These are phyloP conservation scores for Prototheca cutis DNA, from an alignment of 163 green algal genomes.

Conservation along the genomic window DNA sequence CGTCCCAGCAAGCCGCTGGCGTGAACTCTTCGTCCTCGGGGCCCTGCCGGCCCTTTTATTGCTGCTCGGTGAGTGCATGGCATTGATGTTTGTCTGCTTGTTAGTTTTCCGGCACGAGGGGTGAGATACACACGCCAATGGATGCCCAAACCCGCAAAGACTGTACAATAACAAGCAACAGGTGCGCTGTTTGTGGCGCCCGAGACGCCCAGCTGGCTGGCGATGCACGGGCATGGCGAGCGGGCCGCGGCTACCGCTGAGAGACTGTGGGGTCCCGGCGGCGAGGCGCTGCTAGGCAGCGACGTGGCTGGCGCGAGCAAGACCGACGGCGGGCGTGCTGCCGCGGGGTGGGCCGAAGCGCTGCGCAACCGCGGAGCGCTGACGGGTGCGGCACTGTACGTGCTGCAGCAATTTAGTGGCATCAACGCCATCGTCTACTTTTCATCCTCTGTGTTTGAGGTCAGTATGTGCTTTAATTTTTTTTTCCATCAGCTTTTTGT, in stretches of 20 bases:
- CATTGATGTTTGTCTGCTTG: too few relatives aligned
- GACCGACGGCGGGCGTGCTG: background rate
- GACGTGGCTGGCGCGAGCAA: background rate
- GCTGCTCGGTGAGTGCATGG: too few relatives aligned
- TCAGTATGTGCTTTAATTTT: too few relatives aligned
- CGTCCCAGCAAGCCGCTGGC: conserved; percentile 57
- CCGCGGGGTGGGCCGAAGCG: conserved; percentile 26
- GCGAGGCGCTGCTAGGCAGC: conserved; percentile 17
- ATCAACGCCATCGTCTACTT: conserved; percentile 99
- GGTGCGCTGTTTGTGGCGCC: conserved; percentile 45
- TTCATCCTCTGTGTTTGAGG: conserved; percentile 82
- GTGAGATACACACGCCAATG: too few relatives aligned
- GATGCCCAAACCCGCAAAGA: background rate
- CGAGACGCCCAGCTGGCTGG: conserved; percentile 76
- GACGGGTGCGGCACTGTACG: conserved; percentile 48
- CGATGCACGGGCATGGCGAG: conserved; percentile 26
- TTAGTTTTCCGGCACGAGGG: too few relatives aligned
- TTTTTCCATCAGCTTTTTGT: too few relatives aligned
- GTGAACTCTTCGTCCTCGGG: conserved; percentile 76
- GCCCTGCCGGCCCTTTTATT: conserved; percentile 53
- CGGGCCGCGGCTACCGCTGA: conserved; percentile 45
- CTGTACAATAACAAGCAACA: conserved; percentile 1
- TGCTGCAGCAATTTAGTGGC: conserved; percentile 91
- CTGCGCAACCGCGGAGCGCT: conserved; percentile 36
- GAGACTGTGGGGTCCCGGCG: conserved; percentile 58